Evolutionary conservation across 805 yeast species (phyloP).

Genomic region (Pichia phayaonensis): DNA sequence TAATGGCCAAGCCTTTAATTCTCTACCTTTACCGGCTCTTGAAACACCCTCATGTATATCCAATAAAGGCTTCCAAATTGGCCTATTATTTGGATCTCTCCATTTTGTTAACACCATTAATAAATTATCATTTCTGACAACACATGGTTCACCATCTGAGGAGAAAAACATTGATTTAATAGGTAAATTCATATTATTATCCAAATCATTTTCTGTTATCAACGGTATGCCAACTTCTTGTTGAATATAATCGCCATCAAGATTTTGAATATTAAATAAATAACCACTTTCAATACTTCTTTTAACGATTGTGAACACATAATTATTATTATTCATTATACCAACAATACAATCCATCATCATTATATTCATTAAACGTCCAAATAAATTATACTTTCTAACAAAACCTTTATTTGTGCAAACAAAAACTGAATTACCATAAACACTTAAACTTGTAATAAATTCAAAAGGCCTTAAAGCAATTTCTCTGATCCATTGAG

Average conservation of each 20-base stretch:
- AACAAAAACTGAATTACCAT: conserved; percentile 50
- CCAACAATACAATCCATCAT: conserved; percentile 68
- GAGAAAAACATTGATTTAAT: conserved; percentile 73
- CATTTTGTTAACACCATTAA: conserved; percentile 67
- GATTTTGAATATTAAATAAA: conserved; percentile 28
- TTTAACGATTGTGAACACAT: conserved; percentile 41
- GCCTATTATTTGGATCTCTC: conserved; percentile 60
- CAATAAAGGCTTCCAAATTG: conserved; percentile 82
- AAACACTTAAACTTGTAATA: conserved; percentile 63
- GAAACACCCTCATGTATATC: conserved; percentile 47
- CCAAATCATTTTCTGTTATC: conserved; percentile 2
- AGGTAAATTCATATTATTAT: conserved; percentile 13
- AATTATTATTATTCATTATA: conserved; percentile 52
- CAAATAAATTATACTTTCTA: conserved; percentile 62
- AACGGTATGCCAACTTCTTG: conserved; percentile 42
- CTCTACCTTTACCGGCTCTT: conserved; percentile 47
- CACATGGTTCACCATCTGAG: conserved; percentile 82
- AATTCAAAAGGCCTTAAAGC: conserved; percentile 38
- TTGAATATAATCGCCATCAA: conserved; percentile 31
- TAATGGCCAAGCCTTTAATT: conserved; percentile 80
- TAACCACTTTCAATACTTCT: conserved; percentile 10
- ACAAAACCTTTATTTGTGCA: conserved; percentile 75
- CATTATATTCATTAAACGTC: conserved; percentile 64
- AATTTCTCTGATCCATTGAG: conserved; percentile 56
- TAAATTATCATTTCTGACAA: conserved; percentile 72